Base-by-base conservation (phyloP, 306 rosid species). In the Quercus dentata region DNA sequence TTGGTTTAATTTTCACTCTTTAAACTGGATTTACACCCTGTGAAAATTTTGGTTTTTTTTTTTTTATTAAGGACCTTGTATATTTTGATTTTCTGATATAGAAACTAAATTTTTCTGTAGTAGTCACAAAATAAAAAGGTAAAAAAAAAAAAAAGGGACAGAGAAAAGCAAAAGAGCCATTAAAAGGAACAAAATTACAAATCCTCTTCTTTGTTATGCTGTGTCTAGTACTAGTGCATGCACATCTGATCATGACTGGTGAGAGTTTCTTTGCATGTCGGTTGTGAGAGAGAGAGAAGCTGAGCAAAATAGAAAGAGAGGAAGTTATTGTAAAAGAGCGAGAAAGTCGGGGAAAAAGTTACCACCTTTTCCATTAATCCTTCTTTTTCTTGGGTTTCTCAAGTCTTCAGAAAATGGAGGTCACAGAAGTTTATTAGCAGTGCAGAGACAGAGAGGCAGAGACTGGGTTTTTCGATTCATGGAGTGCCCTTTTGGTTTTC, bases 221-320 rank as follows among this genome's bases (percentile, higher is more conserved):
- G 75, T 83, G 46, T 41, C 46, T 41, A 8, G 73, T 82, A 76
- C 46, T 8, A 8, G 73, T 82, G 78, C 88, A 85, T 86, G 91
- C 92, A 83, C 85, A 87, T 89, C 89, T 85, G 82, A 86, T 86
- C 87, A 86, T 80, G 89, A 86, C 94, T 49, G 38, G 68, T 88
- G 86, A 83, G 86, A 55, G 67, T 84, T 83, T 84, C 84, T 83
- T 86, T 72, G 63, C 86, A 81, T 88, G 87, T 87, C 88, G 83
- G 81, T 85, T 90, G 76, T 87, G 77, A 80, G 63, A 75, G 68
- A 74, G 76, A 52, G 31, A 56, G 52, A 74, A 82, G 81, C 65
- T 70, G 78, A 56, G 76, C 23, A 4, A 68, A 23, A 68, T 41
- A 41, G 12, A 41, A 41, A 41, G 46, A 74, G 78, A 55, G 51